These are phyloP conservation scores for Gossypium herbaceum DNA, from an alignment of 345 rosid genomes.

Conservation along the genomic window DNA sequence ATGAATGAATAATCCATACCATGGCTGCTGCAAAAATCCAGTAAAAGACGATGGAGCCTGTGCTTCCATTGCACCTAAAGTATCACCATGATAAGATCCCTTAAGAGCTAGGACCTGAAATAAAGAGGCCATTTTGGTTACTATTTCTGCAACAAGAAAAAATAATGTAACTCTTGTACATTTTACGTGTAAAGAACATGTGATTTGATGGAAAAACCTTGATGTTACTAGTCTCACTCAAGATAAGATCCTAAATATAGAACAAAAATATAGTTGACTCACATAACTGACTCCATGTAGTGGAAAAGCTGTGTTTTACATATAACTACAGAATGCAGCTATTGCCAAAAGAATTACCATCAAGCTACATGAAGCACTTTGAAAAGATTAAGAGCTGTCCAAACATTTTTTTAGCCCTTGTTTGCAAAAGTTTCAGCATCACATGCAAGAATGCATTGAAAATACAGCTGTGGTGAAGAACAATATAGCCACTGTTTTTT, in stretches of 20 bases:
- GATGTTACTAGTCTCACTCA: too few relatives aligned
- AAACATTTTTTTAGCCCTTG: too few relatives aligned
- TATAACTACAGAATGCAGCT: not conserved
- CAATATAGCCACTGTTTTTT: too few relatives aligned
- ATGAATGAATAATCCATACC: constrained; percentile 34
- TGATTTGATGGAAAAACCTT: not conserved
- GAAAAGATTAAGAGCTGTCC: not conserved
- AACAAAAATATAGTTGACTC: not conserved
- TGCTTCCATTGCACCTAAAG: constrained; percentile 99
- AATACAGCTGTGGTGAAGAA: too few relatives aligned
- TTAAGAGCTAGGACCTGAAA: constrained; percentile 81
- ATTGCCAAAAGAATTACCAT: not conserved
- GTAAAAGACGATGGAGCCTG: constrained; percentile 93
- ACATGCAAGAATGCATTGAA: too few relatives aligned
- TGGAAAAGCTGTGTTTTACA: not conserved
- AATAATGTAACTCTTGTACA: not conserved
- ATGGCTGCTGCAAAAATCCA: constrained; percentile 92
- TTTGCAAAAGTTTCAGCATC: too few relatives aligned
- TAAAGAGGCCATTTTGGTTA: constrained; percentile 2
- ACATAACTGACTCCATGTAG: not conserved
- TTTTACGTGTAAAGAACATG: not conserved
- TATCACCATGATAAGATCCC: constrained; percentile 97
- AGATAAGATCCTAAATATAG: not conserved
- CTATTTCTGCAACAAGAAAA: not conserved
- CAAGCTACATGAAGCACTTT: not conserved